Evolutionary conservation across 1,284 basidiomycete genomes (phyloP).

Genomic region (Trichosporon sp.): DNA sequence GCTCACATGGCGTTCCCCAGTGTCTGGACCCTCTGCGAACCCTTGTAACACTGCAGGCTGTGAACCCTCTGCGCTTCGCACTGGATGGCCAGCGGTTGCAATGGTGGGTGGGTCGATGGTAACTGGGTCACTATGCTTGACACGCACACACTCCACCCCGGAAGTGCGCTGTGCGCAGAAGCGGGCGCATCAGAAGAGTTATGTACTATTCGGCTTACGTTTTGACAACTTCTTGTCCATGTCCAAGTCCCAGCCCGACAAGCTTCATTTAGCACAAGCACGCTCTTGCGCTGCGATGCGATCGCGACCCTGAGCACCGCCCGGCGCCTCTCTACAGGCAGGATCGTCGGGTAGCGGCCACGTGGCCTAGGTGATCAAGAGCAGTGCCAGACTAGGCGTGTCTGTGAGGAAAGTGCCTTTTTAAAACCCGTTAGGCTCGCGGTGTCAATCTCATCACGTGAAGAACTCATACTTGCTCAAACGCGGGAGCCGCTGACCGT

Average conservation of each 20-base stretch:
- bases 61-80: neutral
- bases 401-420: no score
- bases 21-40: neutral
- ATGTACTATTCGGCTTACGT: neutral
- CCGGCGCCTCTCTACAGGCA: no score
- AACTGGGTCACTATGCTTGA: neutral
- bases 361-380: no score
- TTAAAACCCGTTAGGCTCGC: neutral
- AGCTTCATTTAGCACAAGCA: neutral
- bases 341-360: no score
- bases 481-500: conserved; percentile 1
- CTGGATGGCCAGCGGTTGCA: neutral
- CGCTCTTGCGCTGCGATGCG: neutral
- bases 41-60: neutral
- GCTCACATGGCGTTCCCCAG: neutral
- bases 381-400: no score
- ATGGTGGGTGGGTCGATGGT: neutral
- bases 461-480: no score
- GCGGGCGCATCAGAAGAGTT: neutral
- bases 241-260: neutral
- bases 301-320: neutral
- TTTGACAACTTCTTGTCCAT: neutral
- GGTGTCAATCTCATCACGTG: neutral
- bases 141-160: neutral
- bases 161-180: neutral